Base-by-base conservation (phyloP, 257 asterid genomes). In the Thymus quinquecostatus region DNA sequence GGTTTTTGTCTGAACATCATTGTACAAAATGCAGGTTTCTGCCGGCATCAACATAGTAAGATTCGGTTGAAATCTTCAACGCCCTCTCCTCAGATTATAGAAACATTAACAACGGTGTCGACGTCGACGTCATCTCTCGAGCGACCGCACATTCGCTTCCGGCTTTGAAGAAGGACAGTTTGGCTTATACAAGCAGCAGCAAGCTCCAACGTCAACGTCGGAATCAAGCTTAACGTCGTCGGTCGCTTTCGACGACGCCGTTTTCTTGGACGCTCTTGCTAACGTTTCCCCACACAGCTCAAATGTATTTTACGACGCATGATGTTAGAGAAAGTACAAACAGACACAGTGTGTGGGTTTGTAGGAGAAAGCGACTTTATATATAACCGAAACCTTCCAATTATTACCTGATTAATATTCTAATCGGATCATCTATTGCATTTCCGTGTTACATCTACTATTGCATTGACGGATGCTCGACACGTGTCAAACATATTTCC, bases 31-130 rank as follows among this genome's bases (percentile, higher is more conserved):
- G 70, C 27, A 48, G 50, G 74, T 50, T 38, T 54, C 40, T 78
- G 80, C 82, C 81, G 84, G 8, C 78, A 4, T 38, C 72, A 54
- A 29, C 61, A 60, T 8, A 60, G 56, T 62, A 13, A 68, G 73
- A 78, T 83, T 60, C 78, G 43, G 45, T 57, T 75, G 80, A 66
- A 64, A 72, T 21, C 3, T 66, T 77, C 83, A 67, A 63, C 77
- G 21, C 21, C 21, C 21, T 21, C 21, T 21, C 21, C 21, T 21
- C 21, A 21, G 21, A 21, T 21, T 21, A 21, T 21, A 21, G 21
- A 21, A 21, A 21, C 21, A 21, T 21, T 21, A 21, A 21, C 21
- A 21, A 21, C 21, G 21, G 21, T 21, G 21, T 21, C 21, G 21
- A 21, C 21, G 21, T 21, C 21, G 21, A 21, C 21, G 21, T 21